Evolutionary conservation across 352 stramenopile genomes (phyloP), one percentile per base, ranked within the genome.

Genomic region (Bremia lactucae): DNA sequence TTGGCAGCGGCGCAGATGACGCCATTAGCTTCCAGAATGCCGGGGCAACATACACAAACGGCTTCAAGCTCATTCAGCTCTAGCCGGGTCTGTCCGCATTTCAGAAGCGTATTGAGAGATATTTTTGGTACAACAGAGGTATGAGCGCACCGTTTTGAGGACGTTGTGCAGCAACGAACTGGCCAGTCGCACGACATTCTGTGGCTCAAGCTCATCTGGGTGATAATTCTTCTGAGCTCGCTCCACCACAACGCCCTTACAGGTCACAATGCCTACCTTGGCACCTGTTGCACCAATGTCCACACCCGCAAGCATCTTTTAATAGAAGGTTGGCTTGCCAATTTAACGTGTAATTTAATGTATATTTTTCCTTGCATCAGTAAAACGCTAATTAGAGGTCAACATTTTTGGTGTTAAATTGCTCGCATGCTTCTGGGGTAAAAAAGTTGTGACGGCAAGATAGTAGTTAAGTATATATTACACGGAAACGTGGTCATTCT

Each of bases 221-320:
- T 62, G 43, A 19, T 76, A 68, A 6, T 59, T 59, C 23, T 68
- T 48, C 36, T 89, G 70, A n/a, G 55, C 52, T 21, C 71, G 62
- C 15, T 46, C 58, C 31, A 83, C 31, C 26, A 88, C 58, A 33
- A 42, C 47, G 0, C 79, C 79, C 5, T 70, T 47, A 9, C 46
- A 43, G 13, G 51, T 58, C 15, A 89, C 77, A 31, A 92, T 24
- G 14, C 76, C 76, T 19, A 83, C 62, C 39, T 89, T 92, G 28
- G 88, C 68, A 52, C 62, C 79, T 22, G 75, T 66, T 46, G 70
- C 76, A 38, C 74, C 79, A 42, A 89, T 82, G 43, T 91, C 79
- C 18, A 89, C 58, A 34, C 76, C 79, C 23, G 65, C 65, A 35
- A 75, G 67, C 50, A 81, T 50, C 35, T 11, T 29, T n/a, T n/a